Base-by-base conservation (phyloP, 1,284 basidiomycete genomes). In the Pyrrhoderma lamaoense region DNA sequence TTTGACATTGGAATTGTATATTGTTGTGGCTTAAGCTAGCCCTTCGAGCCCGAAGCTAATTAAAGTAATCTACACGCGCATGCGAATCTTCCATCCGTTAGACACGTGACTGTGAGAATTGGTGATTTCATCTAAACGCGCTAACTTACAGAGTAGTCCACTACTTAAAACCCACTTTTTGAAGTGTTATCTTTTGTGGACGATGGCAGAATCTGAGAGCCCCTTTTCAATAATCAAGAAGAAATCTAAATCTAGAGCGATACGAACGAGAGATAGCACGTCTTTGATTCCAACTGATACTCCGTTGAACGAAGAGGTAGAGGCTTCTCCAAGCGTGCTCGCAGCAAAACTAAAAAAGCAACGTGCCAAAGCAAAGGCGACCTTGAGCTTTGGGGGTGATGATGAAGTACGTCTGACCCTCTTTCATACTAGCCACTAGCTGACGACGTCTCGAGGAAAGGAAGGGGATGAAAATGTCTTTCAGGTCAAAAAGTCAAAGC, bases 331-430 rank as follows among this genome's bases (percentile, higher is more conserved):
- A 2, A 79, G 71, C 53, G 72, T 72, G 0, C 63, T 85, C 44
- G 80, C 75, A 1, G 66, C 78, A 3, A 86, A 82, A 63, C 61
- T 87, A 52, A 89, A 82, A 72, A 81, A 75, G 59, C 82, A 68
- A 61, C 80, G 79, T 55, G 63, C 73, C 3, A 82, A 80, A 60
- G 73, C 77, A 18, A 83, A 81, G 61, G 74, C 82, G 2, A 72
- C 76, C 47, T 69, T 94, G 52, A 93, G 90, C 64, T 94, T 94
- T 69, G 91, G 89, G 4, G 84, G 70, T 9, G 83, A 80, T 25
- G 86, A 89, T 55, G 86, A 88, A 70, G 88, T 85, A 60, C 54
- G 74, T 64, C 59, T 62, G 63, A 53, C 47, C 47, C 45, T 51
- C 31, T 37, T 52, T 58, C 57, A 60, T 62, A 52, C 55, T 35